These are phyloP conservation scores for Boletus sp. DNA, from an alignment of 768 basidiomycete genomes.

Conservation along the genomic window DNA sequence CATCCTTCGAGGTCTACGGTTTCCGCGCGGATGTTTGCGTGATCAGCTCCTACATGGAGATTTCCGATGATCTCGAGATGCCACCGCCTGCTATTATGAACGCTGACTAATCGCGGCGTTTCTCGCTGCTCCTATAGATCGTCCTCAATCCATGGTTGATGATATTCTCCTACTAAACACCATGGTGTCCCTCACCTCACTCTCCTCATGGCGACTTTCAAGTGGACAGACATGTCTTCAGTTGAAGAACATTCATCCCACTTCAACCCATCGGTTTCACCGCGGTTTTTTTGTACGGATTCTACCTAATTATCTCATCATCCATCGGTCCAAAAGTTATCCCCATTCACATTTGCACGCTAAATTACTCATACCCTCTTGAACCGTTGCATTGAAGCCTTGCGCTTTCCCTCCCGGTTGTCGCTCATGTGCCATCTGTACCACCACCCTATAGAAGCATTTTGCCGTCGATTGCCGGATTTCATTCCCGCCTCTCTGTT, in stretches of 20 bases:
- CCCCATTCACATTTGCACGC: background rate
- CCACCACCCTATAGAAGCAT: constrained; percentile 3
- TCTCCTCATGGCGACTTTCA: constrained; percentile 5
- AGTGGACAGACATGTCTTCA: constrained; percentile 14
- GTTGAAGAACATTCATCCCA: background rate
- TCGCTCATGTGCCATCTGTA: background rate
- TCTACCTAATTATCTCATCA: constrained; percentile 18
- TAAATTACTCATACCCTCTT: constrained; percentile 8
- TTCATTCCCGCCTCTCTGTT: constrained; percentile 20
- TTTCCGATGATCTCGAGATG: constrained; percentile 3
- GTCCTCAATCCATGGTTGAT: constrained; percentile 87
- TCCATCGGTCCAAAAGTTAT: background rate
- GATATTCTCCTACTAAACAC: constrained; percentile 63
- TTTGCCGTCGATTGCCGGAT: background rate
- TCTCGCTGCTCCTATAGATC: constrained; percentile 41
- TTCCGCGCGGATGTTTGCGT: background rate
- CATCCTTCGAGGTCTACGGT: background rate
- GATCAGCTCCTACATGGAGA: constrained; percentile 24
- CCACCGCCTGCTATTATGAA: background rate
- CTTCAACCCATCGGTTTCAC: background rate
- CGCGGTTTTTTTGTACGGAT: background rate
- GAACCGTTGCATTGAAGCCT: constrained; percentile 8
- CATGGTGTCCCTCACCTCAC: constrained; percentile 4
- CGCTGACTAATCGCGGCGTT: constrained; percentile 15
- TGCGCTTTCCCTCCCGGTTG: background rate